These are phyloP conservation scores for Ciborinia camelliae DNA, from an alignment of 2,329 filamentous ascomycete species.

Conservation along the genomic window DNA sequence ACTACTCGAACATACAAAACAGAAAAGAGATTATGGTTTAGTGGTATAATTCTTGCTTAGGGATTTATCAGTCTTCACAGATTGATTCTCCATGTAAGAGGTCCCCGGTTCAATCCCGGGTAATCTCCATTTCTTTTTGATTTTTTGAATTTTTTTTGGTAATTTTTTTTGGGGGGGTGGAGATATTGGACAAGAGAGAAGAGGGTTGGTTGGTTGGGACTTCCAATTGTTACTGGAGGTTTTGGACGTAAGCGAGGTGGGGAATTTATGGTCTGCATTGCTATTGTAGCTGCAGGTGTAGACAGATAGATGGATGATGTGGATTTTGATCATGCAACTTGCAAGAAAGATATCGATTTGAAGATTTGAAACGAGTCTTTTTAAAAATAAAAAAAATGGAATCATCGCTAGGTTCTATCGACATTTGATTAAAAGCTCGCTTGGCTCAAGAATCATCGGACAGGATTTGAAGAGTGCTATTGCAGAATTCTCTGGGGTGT, in stretches of 20 bases:
- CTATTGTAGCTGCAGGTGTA: not conserved
- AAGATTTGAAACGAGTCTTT: too few relatives aligned
- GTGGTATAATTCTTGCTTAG: slow-evolving; percentile 22
- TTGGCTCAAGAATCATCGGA: too few relatives aligned
- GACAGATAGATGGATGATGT: too few relatives aligned
- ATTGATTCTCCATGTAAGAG: slow-evolving; percentile 14
- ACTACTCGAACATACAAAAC: too few relatives aligned
- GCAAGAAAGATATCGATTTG: too few relatives aligned
- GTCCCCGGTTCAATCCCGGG: slow-evolving; percentile 22
- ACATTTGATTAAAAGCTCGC: too few relatives aligned
- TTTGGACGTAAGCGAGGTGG: not conserved
- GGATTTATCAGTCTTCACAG: not conserved
- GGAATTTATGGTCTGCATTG: not conserved
- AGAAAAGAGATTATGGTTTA: slow-evolving; percentile 20
- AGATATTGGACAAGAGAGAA: not conserved
- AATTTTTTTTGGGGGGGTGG: not conserved
- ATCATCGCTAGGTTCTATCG: too few relatives aligned
- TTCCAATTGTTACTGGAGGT: too few relatives aligned
- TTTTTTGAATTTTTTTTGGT: not conserved
- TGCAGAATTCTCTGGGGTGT: too few relatives aligned
- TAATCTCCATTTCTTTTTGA: not conserved
- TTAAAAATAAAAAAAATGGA: too few relatives aligned
- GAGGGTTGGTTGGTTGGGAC: not conserved
- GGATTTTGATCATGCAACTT: too few relatives aligned
- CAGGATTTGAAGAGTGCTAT: too few relatives aligned